phyloP scores from a whole-genome alignment of 768 basidiomycete species.

The Lactarius psammicola region DNA sequence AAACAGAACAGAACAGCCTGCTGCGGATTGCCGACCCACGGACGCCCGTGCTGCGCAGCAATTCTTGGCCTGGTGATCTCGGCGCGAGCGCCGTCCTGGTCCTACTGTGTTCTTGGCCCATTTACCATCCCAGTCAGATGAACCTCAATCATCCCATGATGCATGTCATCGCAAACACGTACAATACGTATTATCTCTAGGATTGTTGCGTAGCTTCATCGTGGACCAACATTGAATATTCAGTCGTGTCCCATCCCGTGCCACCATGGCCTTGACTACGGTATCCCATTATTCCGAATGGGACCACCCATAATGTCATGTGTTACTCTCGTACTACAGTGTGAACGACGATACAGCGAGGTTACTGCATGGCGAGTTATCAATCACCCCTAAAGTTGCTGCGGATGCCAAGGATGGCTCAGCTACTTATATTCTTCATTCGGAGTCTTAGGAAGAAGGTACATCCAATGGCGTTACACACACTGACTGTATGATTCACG shows the following conservation, averaged over 20 bases:
- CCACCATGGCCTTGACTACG: background rate
- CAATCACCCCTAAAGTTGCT: background rate
- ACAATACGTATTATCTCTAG: no score
- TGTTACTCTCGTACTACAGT: background rate
- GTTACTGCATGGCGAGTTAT: background rate
- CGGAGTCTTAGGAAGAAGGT: no score
- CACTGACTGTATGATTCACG: background rate
- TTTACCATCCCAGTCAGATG: background rate
- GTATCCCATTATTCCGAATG: no score
- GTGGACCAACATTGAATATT: no score
- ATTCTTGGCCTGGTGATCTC: background rate
- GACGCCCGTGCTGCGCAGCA: background rate
- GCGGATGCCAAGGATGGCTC: background rate
- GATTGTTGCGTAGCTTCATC: no score
- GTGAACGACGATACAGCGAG: background rate
- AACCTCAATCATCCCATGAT: background rate
- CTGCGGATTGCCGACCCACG: conserved; percentile 3
- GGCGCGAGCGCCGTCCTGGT: no score
- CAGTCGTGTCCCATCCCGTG: no score
- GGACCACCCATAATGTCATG: no score
- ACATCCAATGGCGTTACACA: no score
- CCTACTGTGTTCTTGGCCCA: background rate
- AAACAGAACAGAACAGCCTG: background rate
- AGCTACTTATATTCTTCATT: no score
- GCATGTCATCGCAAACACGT: background rate